These are phyloP conservation scores for Setaria viridis DNA, from an alignment of 202 grass and related monocot genomes.

Conservation along the genomic window DNA sequence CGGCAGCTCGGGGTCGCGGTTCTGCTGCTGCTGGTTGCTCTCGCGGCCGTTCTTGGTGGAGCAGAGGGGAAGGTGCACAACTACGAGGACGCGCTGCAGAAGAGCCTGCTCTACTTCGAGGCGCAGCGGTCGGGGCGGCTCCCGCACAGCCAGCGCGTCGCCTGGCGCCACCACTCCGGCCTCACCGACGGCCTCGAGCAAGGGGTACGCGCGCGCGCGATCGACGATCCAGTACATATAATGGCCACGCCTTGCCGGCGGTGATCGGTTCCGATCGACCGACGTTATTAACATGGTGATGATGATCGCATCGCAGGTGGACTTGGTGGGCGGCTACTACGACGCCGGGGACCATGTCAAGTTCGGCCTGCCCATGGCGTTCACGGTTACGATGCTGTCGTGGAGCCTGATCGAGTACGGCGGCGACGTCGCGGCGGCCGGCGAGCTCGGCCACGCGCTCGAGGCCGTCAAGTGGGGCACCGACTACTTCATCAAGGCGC, in stretches of 20 bases:
- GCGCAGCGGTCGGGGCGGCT: conserved; percentile 92
- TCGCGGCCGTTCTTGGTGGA: neutral
- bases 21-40: neutral
- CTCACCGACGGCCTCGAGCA: conserved; percentile 97
- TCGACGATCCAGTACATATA: neutral
- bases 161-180: conserved; percentile 91
- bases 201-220: conserved; percentile 45
- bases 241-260: neutral
- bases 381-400: conserved; percentile 94
- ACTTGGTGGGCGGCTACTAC: conserved; percentile 91
- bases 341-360: conserved; percentile 98
- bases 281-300: neutral
- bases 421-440: conserved; percentile 63
- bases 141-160: conserved; percentile 80
- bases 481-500: conserved; percentile 97
- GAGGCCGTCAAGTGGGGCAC: conserved; percentile 97
- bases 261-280: neutral
- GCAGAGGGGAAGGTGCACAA: conserved; percentile 50
- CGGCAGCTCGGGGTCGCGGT: neutral
- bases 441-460: conserved; percentile 76
- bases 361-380: conserved; percentile 96
- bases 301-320: conserved; percentile 47
- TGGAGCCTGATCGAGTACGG: conserved; percentile 91
- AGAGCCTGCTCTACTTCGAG: conserved; percentile 98
- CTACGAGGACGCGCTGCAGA: conserved; percentile 78